Evolutionary conservation across 2,329 filamentous ascomycete species (phyloP), one percentile per base, ranked within the genome.

Genomic region (Aspergillus sp.): DNA sequence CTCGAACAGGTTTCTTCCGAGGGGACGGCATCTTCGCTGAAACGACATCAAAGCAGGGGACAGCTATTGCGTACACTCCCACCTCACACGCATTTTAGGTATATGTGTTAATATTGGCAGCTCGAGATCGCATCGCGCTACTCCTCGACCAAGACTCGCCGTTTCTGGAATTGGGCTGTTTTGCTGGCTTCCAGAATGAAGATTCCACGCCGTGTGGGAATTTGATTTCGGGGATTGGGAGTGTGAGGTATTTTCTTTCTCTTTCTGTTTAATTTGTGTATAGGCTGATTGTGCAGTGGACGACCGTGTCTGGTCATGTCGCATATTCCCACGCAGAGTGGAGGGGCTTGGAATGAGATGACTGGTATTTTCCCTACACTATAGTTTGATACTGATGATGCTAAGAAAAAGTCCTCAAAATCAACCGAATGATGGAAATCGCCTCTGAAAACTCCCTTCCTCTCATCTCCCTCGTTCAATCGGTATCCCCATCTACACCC

Each of bases 271-370:
- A 19, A 19, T 19, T 19, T 19, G 19, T 19, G 19, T 2, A 19
- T 2, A 19, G 2, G 19, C 19, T 19, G 19, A 39, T 40, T 33
- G 7, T 30, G 6, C 27, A 68, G 65, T 48, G 63, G 65, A 5
- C 54, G 59, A 11, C 52, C 57, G 28, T 69, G 66, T 42, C 46
- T 71, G 34, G 51, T 71, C 6, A 60, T 71, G 46, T 66, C 67
- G 1, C 67, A 71, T 47, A 69, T 71, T 9, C 68, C 69, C 2
- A 67, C 69, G 2, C 60, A 67, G 34, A 69, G 64, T 37, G 69
- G 69, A 31, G 69, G 69, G 0, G 66, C 69, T 1, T 71, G 69
- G 69, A 72, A 72, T 47, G 67, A 71, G 35, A 62, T 66, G 50
- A 67, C 65, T 38, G 67, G 53, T 56, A 40, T 19, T n/a, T n/a